Evolutionary conservation across 75 land plant species (phyloP).

Genomic region (Pinus albicaulis): DNA sequence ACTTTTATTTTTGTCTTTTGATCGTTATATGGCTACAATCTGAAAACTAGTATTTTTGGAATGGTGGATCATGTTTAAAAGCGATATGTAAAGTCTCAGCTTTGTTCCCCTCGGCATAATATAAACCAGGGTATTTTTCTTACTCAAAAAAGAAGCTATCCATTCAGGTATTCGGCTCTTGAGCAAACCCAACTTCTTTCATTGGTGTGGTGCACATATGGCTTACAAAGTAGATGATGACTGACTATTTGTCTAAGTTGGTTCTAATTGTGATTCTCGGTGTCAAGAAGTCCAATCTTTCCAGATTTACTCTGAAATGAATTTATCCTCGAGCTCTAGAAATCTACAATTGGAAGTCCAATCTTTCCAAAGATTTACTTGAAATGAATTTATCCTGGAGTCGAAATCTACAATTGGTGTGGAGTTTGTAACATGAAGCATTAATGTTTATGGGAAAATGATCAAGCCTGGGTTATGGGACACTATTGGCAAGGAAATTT

Average conservation of each 20-base stretch:
- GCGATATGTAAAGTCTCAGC: too few species aligned
- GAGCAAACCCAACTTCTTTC: not conserved
- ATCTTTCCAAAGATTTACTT: conserved; percentile 23
- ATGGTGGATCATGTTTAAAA: too few species aligned
- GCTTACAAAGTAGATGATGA: conserved; percentile 10
- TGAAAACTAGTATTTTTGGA: too few species aligned
- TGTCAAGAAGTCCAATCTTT: conserved; percentile 27
- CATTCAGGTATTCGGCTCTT: not conserved
- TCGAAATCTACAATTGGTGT: conserved; percentile 47
- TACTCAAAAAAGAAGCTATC: too few species aligned
- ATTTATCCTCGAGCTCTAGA: conserved; percentile 32
- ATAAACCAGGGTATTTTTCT: too few species aligned
- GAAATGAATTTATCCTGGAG: conserved; percentile 34
- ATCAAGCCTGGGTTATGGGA: conserved; percentile 78
- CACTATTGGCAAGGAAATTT: conserved; percentile 69
- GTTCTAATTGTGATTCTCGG: conserved; percentile 40
- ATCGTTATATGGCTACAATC: too few species aligned
- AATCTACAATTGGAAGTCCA: conserved; percentile 49
- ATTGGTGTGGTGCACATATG: not conserved
- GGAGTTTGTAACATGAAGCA: conserved; percentile 44
- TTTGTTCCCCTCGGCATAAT: too few species aligned
- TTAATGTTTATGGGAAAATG: conserved; percentile 37
- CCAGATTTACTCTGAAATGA: conserved; percentile 26
- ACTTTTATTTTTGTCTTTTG: too few species aligned
- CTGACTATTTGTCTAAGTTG: conserved; percentile 41